Evolutionary conservation across 306 rosid species (phyloP).

Genomic region (Inga oerstediana): DNA sequence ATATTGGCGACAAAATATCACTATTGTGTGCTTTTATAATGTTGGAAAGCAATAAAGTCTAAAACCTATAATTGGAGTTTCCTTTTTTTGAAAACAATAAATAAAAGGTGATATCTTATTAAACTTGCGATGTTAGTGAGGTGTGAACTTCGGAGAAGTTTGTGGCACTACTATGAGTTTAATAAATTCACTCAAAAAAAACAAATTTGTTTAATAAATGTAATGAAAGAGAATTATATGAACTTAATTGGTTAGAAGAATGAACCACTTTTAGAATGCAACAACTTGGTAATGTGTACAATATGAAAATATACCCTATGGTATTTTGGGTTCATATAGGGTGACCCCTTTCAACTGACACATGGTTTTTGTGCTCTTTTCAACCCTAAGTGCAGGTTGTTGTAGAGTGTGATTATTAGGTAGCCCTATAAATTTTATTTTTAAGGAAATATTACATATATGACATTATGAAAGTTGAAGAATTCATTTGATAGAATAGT

Average conservation of each 20-base stretch:
- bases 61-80: neutral
- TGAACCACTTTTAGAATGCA: neutral
- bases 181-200: neutral
- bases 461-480: too few relatives aligned
- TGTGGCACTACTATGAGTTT: neutral
- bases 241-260: constrained; percentile 28
- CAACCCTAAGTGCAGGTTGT: too few relatives aligned
- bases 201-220: neutral
- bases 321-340: too few relatives aligned
- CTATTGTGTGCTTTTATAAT: neutral
- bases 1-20: neutral
- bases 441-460: too few relatives aligned
- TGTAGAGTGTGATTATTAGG: too few relatives aligned
- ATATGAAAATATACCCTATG: too few relatives aligned
- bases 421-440: too few relatives aligned
- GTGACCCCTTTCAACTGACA: too few relatives aligned
- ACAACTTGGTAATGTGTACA: too few relatives aligned
- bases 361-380: too few relatives aligned
- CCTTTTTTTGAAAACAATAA: neutral
- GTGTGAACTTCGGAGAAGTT: constrained; percentile 26
- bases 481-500: too few relatives aligned
- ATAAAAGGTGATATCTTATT: neutral
- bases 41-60: neutral
- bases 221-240: neutral
- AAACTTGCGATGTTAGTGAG: constrained; percentile 1